These are phyloP conservation scores for Fistulinella staudtii DNA, from an alignment of 1,284 basidiomycete species.

Conservation along the genomic window DNA sequence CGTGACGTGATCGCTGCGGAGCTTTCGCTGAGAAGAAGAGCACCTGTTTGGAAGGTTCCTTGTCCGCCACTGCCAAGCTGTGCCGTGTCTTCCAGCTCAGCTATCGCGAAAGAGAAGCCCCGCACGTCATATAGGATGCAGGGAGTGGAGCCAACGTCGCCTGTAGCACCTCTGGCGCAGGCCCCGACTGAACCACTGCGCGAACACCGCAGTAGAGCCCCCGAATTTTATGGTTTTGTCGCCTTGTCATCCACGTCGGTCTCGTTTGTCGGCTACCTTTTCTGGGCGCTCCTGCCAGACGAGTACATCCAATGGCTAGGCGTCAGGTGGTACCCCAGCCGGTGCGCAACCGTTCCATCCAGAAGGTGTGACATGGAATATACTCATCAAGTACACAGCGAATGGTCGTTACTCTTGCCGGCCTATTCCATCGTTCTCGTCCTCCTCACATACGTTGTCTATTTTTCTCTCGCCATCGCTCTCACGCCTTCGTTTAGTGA, in stretches of 20 bases:
- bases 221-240: constrained; percentile 87
- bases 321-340: constrained; percentile 83
- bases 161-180: too few relatives aligned
- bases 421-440: constrained; percentile 72
- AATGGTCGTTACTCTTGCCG: constrained; percentile 85
- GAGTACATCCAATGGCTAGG: constrained; percentile 59
- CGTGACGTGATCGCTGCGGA: not conserved
- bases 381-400: too few relatives aligned
- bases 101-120: too few relatives aligned
- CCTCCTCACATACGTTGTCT: constrained; percentile 74
- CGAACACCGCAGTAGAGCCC: constrained; percentile 55
- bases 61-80: too few relatives aligned
- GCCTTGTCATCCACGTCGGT: constrained; percentile 78
- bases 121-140: too few relatives aligned
- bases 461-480: constrained; percentile 71
- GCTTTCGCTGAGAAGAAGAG: too few relatives aligned
- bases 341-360: too few relatives aligned
- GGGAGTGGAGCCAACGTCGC: too few relatives aligned
- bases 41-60: too few relatives aligned
- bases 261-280: constrained; percentile 64
- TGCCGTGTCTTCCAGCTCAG: too few relatives aligned
- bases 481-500: constrained; percentile 70
- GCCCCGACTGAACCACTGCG: constrained; percentile 33
- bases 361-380: too few relatives aligned
- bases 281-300: constrained; percentile 62